These are phyloP conservation scores for Fonsecaea nubica DNA, from an alignment of 2,329 filamentous ascomycete genomes.

Conservation along the genomic window DNA sequence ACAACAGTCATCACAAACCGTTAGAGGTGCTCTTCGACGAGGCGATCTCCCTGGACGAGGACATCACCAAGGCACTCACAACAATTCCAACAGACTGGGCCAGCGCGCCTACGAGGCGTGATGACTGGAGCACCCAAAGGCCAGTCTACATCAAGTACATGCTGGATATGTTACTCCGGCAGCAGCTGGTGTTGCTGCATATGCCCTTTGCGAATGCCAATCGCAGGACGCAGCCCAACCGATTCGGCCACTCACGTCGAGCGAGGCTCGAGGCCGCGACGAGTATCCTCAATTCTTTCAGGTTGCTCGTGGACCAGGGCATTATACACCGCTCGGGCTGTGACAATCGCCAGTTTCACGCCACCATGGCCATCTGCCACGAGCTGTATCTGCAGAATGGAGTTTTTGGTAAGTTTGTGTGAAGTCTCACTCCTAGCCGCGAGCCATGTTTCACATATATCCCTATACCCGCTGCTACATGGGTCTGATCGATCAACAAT, in stretches of 20 bases:
- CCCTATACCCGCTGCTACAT: too few relatives aligned
- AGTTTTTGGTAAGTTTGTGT: not conserved
- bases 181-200: slow-evolving; percentile 42
- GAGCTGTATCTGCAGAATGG: slow-evolving; percentile 12
- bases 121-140: not conserved
- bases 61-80: slow-evolving; percentile 40
- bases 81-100: slow-evolving; percentile 66
- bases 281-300: slow-evolving; percentile 26
- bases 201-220: slow-evolving; percentile 39
- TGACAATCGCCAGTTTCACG: slow-evolving; percentile 22
- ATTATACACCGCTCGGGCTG: slow-evolving; percentile 11
- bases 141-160: not conserved
- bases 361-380: slow-evolving; percentile 23
- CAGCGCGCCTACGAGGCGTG: slow-evolving; percentile 53
- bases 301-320: slow-evolving; percentile 32
- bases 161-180: slow-evolving; percentile 38
- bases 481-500: not conserved
- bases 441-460: too few relatives aligned
- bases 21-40: slow-evolving; percentile 27
- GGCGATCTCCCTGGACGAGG: slow-evolving; percentile 39
- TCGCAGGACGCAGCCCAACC: not conserved
- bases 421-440: too few relatives aligned
- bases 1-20: slow-evolving; percentile 28
- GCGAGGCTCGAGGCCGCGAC: slow-evolving; percentile 36
- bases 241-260: slow-evolving; percentile 39